phyloP scores from a whole-genome alignment of 106 monocot genomes.

The Cymbidium sinense region DNA sequence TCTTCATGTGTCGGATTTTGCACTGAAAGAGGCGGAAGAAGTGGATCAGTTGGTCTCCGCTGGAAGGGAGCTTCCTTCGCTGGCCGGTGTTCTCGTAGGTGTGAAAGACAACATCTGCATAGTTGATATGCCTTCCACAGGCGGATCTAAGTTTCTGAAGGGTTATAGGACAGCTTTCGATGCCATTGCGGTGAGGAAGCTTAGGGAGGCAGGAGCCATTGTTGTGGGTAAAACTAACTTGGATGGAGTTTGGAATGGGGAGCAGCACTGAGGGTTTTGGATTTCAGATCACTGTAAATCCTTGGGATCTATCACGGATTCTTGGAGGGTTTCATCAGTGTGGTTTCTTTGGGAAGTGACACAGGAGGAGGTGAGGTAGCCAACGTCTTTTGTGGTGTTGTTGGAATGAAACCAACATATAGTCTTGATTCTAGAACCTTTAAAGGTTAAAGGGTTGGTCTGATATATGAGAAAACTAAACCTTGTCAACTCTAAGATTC shows the following conservation, averaged over 20 bases:
- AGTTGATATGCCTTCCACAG: constrained; percentile 77
- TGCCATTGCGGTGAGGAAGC: constrained; percentile 60
- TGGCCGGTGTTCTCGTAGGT: constrained; percentile 72
- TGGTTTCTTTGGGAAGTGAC: constrained; percentile 83
- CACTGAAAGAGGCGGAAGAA: constrained; percentile 51
- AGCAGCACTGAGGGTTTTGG: constrained; percentile 83
- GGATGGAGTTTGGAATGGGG: constrained; percentile 98
- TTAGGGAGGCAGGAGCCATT: constrained; percentile 64
- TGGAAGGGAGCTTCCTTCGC: constrained; percentile 54
- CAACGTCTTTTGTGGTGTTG: too few species aligned
- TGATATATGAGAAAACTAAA: too few species aligned
- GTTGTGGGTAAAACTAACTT: constrained; percentile 87
- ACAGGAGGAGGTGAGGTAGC: too few species aligned
- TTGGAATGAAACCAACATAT: too few species aligned
- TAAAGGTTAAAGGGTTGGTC: constrained; percentile 63
- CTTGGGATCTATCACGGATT: constrained; percentile 83
- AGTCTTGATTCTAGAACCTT: too few species aligned
- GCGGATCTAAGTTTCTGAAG: constrained; percentile 79
- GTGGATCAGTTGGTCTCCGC: constrained; percentile 45
- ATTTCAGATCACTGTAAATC: constrained; percentile 96
- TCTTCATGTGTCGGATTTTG: constrained; percentile 56
- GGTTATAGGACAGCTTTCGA: constrained; percentile 73
- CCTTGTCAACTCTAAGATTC: too few species aligned
- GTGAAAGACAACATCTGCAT: constrained; percentile 96
- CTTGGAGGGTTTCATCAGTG: constrained; percentile 94